Base-by-base conservation (phyloP, 257 asterid species). In the Parsonsia alboflavescens region DNA sequence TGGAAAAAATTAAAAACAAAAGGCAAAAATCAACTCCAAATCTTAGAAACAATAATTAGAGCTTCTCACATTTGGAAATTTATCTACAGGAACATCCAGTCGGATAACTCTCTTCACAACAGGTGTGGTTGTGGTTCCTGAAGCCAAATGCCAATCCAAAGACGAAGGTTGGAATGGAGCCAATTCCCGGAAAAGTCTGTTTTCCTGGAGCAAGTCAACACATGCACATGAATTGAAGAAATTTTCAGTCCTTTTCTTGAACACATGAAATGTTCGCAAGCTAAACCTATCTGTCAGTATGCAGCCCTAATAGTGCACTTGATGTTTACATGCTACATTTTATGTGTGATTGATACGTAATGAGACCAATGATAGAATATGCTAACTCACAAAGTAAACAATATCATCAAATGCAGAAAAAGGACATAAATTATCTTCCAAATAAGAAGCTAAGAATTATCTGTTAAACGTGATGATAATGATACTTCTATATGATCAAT, bases 21-120 rank as follows among this genome's bases (percentile, higher is more conserved):
- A 78, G 39, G 56, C 58, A 8, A 61, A 63, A 68, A 62, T 48
- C 36, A 71, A 76, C 57, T 57, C 42, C 33, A 39, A 49, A 57
- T 58, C 15, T 46, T 17, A 54, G 44, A 76, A 41, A 46, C 53
- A 24, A 48, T 15, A n/a, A 56, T 7, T 52, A 75, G 65, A 36
- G 57, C 24, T 56, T 82, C 90, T 82, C 82, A 91, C 97, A 80
- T 76, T 88, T 72, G 97, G 96, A 83, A 81, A 89, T 76, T 91
- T 89, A 58, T 91, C 93, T 42, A 89, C 85, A 12, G 96, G 97
- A 77, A 91, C 90, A 83, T 91, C 96, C 77, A 91, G 81, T 78
- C 97, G 86, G 73, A 89, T 76, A 59, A 91, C 89, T 84, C 90
- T 86, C 85, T 89, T 89, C 82, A 86, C 89, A 65, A 83, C 69